Conservation (phyloP, 2,329 filamentous ascomycete species). For the Dactylellina cionopaga region DNA sequence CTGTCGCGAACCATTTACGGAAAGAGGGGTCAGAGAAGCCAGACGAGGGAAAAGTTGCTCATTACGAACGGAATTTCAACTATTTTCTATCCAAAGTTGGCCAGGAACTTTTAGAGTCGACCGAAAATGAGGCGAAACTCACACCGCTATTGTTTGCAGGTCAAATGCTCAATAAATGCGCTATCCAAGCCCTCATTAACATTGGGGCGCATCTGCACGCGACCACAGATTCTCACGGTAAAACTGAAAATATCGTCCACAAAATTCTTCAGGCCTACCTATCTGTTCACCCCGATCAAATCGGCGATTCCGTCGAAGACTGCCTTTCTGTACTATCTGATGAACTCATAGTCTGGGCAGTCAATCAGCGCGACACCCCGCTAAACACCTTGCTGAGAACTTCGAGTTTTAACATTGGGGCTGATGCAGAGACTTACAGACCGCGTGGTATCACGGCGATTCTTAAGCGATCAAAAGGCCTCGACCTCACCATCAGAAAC, state of each 20-base stretch:
- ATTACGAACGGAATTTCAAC: slow-evolving; percentile 62
- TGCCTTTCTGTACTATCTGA: slow-evolving; percentile 5
- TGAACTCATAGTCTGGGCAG: slow-evolving; percentile 7
- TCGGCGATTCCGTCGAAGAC: background rate
- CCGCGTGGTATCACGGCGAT: slow-evolving; percentile 62
- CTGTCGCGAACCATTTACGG: slow-evolving; percentile 54
- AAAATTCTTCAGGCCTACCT: slow-evolving; percentile 61
- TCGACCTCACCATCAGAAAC: slow-evolving; percentile 61
- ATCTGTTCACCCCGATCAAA: slow-evolving; percentile 12
- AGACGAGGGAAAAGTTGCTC: slow-evolving; percentile 18
- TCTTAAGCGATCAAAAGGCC: slow-evolving; percentile 67
- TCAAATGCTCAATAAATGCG: slow-evolving; percentile 66
- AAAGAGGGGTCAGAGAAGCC: slow-evolving; percentile 48
- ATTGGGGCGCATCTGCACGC: slow-evolving; percentile 74
- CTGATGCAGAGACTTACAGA: slow-evolving; percentile 58
- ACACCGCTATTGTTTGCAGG: slow-evolving; percentile 78
- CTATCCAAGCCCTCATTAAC: slow-evolving; percentile 71
- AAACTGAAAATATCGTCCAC: slow-evolving; percentile 67
- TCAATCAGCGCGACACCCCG: slow-evolving; percentile 26
- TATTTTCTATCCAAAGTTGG: slow-evolving; percentile 71
- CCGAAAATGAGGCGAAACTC: slow-evolving; percentile 65
- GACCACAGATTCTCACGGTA: slow-evolving; percentile 69
- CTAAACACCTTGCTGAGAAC: slow-evolving; percentile 59
- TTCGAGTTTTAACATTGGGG: slow-evolving; percentile 68
- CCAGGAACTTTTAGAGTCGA: slow-evolving; percentile 72